Base-by-base conservation (phyloP, 306 rosid genomes). In the Notholithocarpus densiflorus region DNA sequence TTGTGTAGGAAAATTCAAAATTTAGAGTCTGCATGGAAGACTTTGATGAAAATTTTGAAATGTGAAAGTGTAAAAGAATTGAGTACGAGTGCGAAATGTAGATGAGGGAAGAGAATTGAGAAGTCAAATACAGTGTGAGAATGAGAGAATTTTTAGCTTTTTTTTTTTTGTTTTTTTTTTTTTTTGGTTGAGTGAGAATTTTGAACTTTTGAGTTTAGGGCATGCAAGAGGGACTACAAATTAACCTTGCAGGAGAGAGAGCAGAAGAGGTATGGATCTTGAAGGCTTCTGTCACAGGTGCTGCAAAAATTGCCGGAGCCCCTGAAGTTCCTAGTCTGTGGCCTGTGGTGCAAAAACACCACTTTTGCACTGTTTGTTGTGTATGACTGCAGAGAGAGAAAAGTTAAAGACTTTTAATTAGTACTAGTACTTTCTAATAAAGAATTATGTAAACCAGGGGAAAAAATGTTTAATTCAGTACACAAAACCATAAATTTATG, bases 161-260 rank as follows among this genome's bases (percentile, higher is more conserved):
- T 32, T 32, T 32, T 5, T 34, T 6, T 34, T 32, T n/a, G n/a
- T n/a, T 32, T 5, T 1, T 0, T 5, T 32, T 32, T 32, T 5
- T 1, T 1, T 6, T 34, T 6, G 43, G 11, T 7, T 7, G 11
- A 37, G 10, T 37, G 64, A 37, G 71, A 10, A 37, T 40, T 61
- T 15, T 29, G 17, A 48, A 12, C 15, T 48, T 48, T 40, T 0
- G 43, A 12, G 51, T 52, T 19, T 8, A 18, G 4, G 19, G 37
- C 11, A 56, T 37, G 11, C 45, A 37, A 37, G 45, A 7, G 45
- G 45, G 11, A 37, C 11, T 37, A 40, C 13, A 6, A 5, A 32
- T 32, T 21, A 6, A 96, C 99, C 99, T 93, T 96, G 99, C 99
- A 96, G 20, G 89, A 86, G 70, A 96, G 86, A 61, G 94, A 96